Evolutionary conservation across 2,329 filamentous ascomycete species (phyloP), one percentile per base, ranked within the genome.

Genomic region (Pseudopyricularia javanii): DNA sequence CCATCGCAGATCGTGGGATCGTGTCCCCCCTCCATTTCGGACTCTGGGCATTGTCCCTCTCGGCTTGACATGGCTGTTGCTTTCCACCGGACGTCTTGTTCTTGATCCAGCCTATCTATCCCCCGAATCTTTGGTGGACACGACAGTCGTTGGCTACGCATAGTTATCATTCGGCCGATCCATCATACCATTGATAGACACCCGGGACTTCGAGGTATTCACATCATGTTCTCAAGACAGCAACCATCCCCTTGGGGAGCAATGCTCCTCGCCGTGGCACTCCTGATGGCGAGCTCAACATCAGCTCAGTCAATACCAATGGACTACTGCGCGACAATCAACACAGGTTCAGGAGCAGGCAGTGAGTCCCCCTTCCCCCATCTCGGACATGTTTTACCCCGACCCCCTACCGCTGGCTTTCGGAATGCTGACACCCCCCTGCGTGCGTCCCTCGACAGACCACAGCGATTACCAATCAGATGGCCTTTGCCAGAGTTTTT

Each of bases 401-500:
- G n/a, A n/a, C 15, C 8, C 11, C 12, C n/a, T 14, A n/a, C 7
- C 4, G 6, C 7, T 34, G 5, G 26, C 47, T 24, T 49, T 15
- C 8, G 12, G n/a, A n/a, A 32, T 48, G 34, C 49, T 51, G 8
- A 51, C n/a, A n/a, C n/a, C n/a, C n/a, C n/a, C n/a, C 24, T 17
- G 7, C 6, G 17, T 26, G 52, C 55, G 52, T 56, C 50, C n/a
- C 14, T 52, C 3, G 35, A 40, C 55, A 83, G 80, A 79, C 57
- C 61, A 64, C 32, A 77, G 73, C 56, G 75, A 74, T 57, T 84
- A 68, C 56, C 84, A 89, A 64, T 86, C 85, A 20, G 82, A 88
- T 59, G 86, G 86, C 30, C 74, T 82, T 12, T 91, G 87, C 63
- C 68, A 72, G 50, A 69, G 78, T 49, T 74, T 74, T 49, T 91